These are phyloP conservation scores for Symbiodinium pilosum DNA, from an alignment of 73 alveolate species.

Conservation along the genomic window DNA sequence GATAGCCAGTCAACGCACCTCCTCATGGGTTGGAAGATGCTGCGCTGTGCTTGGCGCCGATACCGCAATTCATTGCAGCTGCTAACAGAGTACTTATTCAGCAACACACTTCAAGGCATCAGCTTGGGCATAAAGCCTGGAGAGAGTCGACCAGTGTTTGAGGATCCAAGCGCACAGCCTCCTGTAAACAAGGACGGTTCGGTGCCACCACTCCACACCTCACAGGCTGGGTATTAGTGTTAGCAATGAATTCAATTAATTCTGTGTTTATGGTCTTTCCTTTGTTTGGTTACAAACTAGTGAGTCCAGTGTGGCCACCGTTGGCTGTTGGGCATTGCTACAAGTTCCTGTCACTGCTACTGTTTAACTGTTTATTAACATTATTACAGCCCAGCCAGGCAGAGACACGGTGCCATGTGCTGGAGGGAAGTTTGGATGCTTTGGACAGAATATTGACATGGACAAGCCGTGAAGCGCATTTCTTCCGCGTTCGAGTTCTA, in stretches of 20 bases:
- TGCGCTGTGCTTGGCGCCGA: neutral
- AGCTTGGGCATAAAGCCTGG: neutral
- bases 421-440: neutral
- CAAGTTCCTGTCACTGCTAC: too few relatives aligned
- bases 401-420: too few relatives aligned
- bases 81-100: neutral
- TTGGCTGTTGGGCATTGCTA: too few relatives aligned
- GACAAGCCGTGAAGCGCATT: neutral
- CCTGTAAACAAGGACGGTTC: neutral
- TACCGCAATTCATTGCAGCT: neutral
- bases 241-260: too few relatives aligned
- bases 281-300: too few relatives aligned
- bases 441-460: neutral
- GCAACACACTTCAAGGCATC: neutral
- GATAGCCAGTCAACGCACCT: too few relatives aligned
- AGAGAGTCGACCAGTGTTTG: neutral
- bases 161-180: neutral
- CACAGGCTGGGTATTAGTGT: too few relatives aligned
- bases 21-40: neutral
- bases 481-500: neutral
- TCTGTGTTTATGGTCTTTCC: too few relatives aligned
- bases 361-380: too few relatives aligned
- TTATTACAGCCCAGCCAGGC: too few relatives aligned
- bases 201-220: too few relatives aligned
- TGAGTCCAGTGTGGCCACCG: too few relatives aligned